Base-by-base conservation (phyloP, 2,329 filamentous ascomycete species). In the Neopestalotiopsis sp. region DNA sequence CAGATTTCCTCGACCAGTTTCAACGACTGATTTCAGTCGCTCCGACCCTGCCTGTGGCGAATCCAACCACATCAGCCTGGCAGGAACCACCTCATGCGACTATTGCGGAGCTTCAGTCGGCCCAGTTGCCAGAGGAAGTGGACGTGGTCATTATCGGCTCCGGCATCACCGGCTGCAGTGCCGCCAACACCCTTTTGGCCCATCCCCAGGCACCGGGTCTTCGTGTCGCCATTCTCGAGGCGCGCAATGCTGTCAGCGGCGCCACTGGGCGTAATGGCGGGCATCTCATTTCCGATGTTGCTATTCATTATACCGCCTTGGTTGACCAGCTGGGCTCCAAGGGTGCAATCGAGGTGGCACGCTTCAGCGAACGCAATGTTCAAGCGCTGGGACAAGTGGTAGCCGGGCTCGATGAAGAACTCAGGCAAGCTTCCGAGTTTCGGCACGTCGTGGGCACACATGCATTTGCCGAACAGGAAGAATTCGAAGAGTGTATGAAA, bases 261-360 rank as follows among this genome's bases (percentile, higher is more conserved):
- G 68, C 17, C 9, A 64, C 14, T 65, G 67, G 58, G 49, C 42
- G 24, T 34, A 64, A 40, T 34, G 61, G 30, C 32, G 61, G 67
- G 38, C 56, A 57, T 49, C 14, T 30, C 32, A 38, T 30, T 32
- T 42, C 14, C 65, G 63, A 17, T n/a, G 13, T 32, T 6, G 17
- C 14, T 57, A 40, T 69, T 40, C 24, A 28, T 28, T 28, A 28
- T 28, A 28, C 24, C 24, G 24, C 24, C 24, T 28, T 28, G 24
- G 24, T 28, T 28, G 24, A 28, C 24, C 24, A 28, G 24, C 24
- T 28, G 24, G 24, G 24, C 24, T 28, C 24, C 24, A 28, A 28
- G 24, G 24, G 24, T 28, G 24, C 24, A 28, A 28, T 28, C 24
- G 24, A 28, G 24, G 4, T 28, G 3, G 24, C 24, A 28, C 24